Percentiles rank a stretch among this genome's conserved stretches.
These are phyloP conservation scores for Peronosclerospora sorghi DNA, from an alignment of 352 stramenopile genomes.

Conservation along the genomic window DNA sequence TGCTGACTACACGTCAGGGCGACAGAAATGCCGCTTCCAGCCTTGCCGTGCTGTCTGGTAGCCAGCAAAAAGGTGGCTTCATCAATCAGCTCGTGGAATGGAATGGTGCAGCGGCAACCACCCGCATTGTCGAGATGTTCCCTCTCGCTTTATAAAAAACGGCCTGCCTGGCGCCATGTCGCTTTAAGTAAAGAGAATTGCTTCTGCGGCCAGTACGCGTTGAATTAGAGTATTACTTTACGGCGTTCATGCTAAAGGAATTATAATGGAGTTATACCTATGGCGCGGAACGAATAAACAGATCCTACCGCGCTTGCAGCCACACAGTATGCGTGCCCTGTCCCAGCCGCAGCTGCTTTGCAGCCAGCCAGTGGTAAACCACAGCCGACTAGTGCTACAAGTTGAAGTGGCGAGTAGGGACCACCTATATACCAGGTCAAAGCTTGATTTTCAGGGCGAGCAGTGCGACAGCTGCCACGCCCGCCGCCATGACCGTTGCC, in stretches of 20 bases:
- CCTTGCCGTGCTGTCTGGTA: conserved; percentile 1
- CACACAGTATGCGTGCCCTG: conserved; percentile 13
- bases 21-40: conserved; percentile 9
- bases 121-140: background rate
- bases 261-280: conserved; percentile 7
- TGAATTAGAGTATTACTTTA: background rate
- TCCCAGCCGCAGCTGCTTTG: conserved; percentile 20
- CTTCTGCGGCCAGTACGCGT: background rate
- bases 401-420: conserved; percentile 21
- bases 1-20: conserved; percentile 4
- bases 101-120: conserved; percentile 3
- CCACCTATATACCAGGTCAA: background rate
- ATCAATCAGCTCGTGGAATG: background rate
- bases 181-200: conserved; percentile 14
- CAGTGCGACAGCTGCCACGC: conserved; percentile 49
- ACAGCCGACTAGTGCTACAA: conserved; percentile 7
- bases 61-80: conserved; percentile 3
- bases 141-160: conserved; percentile 13
- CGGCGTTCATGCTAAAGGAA: conserved; percentile 10
- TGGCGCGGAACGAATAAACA: conserved; percentile 1
- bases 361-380: background rate
- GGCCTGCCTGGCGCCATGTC: background rate
- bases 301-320: conserved; percentile 2
- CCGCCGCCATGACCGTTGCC: conserved; percentile 58
- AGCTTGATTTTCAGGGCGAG: conserved; percentile 47